Conservation (phyloP, 306 rosid genomes). For the Citrullus mucosospermus region DNA sequence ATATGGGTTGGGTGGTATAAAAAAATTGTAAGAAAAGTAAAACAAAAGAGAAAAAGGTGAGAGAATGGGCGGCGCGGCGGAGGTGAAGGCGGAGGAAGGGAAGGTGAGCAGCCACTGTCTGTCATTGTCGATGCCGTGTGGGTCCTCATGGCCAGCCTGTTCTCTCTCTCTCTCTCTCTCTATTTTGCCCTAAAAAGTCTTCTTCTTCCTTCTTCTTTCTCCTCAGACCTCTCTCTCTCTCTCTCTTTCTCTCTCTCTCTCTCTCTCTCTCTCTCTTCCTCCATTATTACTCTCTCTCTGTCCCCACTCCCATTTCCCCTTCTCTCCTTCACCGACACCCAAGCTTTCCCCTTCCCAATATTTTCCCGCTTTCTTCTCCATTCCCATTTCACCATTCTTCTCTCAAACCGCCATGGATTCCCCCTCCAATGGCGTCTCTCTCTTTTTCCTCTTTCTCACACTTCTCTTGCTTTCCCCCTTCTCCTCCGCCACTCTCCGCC, state of each 20-base stretch:
- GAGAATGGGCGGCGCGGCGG: background rate
- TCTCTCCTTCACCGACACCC: constrained; percentile 7
- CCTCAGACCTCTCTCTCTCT: background rate
- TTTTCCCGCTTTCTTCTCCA: background rate
- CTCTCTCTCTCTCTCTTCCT: background rate
- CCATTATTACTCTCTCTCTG: background rate
- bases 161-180: background rate
- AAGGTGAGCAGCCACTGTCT: background rate
- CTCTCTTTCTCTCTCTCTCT: background rate
- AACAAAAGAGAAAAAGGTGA: too few relatives aligned
- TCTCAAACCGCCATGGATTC: constrained; percentile 51
- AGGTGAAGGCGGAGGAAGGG: background rate
- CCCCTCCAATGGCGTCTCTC: constrained; percentile 42
- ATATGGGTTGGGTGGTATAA: too few relatives aligned
- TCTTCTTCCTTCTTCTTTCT: background rate
- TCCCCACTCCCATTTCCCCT: background rate
- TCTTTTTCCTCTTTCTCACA: constrained; percentile 2
- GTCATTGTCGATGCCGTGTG: constrained; percentile 3
- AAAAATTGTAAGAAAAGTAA: too few relatives aligned
- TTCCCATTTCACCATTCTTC: background rate
- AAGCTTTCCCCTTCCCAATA: background rate
- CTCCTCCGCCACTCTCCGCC: constrained; percentile 26
- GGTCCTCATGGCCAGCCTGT: background rate
- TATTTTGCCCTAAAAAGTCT: background rate
- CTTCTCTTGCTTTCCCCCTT: constrained; percentile 17